Base-by-base conservation (phyloP, 225 moss, liverwort and hornwort genomes). In the Lunularia cruciata region DNA sequence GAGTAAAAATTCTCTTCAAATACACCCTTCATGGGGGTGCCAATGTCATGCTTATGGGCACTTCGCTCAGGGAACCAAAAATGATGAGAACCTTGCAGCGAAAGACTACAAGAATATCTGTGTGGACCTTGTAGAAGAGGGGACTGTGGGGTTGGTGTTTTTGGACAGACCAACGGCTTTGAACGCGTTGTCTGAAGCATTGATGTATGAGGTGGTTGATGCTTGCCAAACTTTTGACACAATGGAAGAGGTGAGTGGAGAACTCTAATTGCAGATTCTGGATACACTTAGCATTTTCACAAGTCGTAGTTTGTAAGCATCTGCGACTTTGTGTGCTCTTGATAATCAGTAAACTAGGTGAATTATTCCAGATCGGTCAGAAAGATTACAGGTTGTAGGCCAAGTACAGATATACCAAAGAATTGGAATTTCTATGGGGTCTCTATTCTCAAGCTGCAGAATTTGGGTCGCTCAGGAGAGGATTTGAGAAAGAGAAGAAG, bases 191-290 rank as follows among this genome's bases (percentile, higher is more conserved):
- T 95, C 92, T 20, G 76, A 86, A 43, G 81, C 79, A 57, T 81
- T 89, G 57, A 89, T 92, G 92, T 48, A 76, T 34, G 95, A 95
- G 81, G 85, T 92, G 42, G 85, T 88, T 64, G 86, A 95, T 70
- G 95, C 92, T 47, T 81, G 88, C 63, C 87, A 88, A 75, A 74
- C 77, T 4, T 83, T 90, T 49, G 88, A 95, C 76, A 68, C 65
- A 32, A 69, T 76, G 61, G 55, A 84, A 4, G 75, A 86, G 87
- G 92, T 88, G 25, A 22, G 65, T 46, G 47, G 22, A 23, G 12
- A 40, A 38, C n/a, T n/a, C n/a, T n/a, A n/a, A n/a, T n/a, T n/a
- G n/a, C n/a, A n/a, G n/a, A n/a, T n/a, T n/a, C n/a, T n/a, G n/a
- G n/a, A n/a, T n/a, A n/a, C n/a, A n/a, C n/a, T n/a, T n/a, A n/a